Evolutionary conservation across 2,329 filamentous ascomycete species (phyloP).

Genomic region (Anisogramma anomala): DNA sequence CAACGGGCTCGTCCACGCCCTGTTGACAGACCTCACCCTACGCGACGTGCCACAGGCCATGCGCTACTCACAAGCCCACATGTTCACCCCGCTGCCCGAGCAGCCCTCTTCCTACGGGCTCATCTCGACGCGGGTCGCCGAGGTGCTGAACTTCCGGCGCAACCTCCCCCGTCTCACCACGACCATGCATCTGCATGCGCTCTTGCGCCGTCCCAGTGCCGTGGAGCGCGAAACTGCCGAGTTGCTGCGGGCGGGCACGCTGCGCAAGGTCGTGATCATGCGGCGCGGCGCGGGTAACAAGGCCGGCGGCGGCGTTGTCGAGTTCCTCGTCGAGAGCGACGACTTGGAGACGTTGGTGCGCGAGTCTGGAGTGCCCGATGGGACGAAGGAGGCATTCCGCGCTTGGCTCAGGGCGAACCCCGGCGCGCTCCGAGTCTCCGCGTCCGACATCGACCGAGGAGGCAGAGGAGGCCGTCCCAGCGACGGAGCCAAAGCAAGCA

Average conservation of each 20-base stretch:
- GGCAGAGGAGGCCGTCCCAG: not conserved
- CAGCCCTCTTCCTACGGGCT: constrained; percentile 40
- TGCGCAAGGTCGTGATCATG: constrained; percentile 54
- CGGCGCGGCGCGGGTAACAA: constrained; percentile 45
- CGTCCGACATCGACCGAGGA: constrained; percentile 4
- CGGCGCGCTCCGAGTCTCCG: constrained; percentile 24
- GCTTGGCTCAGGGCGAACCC: constrained; percentile 40
- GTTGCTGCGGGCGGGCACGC: constrained; percentile 41
- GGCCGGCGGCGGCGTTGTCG: constrained; percentile 43
- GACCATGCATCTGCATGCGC: constrained; percentile 52
- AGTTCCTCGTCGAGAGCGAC: constrained; percentile 48
- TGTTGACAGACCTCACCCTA: constrained; percentile 45
- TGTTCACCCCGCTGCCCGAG: constrained; percentile 54
- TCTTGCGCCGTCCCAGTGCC: constrained; percentile 49
- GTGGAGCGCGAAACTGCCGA: constrained; percentile 58
- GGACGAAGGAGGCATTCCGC: constrained; percentile 39
- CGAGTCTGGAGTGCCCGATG: constrained; percentile 27
- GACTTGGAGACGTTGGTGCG: constrained; percentile 42
- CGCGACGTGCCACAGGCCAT: constrained; percentile 55
- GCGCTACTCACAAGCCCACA: constrained; percentile 45
- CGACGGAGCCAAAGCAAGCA: constrained; percentile 24
- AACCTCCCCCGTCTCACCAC: constrained; percentile 53
- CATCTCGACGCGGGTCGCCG: constrained; percentile 49
- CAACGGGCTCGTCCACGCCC: constrained; percentile 41
- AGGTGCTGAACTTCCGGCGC: constrained; percentile 50